Evolutionary conservation across 139 green algal genomes (phyloP).

Genomic region (Prasinococcaceae sp.): DNA sequence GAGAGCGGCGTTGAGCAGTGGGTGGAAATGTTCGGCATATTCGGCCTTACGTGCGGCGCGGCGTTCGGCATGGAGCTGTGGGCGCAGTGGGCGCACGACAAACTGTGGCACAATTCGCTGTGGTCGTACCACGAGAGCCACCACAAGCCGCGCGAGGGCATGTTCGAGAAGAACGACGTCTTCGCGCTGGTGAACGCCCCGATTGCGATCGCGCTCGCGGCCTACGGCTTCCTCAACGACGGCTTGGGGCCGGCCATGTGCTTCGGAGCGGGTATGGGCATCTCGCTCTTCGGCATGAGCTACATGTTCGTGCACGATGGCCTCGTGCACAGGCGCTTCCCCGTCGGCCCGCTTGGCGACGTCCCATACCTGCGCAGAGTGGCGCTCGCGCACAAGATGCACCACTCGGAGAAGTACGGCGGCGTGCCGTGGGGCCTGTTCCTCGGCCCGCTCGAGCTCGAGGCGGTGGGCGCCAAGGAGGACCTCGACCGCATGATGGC

Average conservation of each 20-base stretch:
- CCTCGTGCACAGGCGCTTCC: conserved; percentile 84
- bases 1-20: too few species aligned
- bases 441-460: conserved; percentile 70
- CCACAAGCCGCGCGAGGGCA: conserved; percentile 67
- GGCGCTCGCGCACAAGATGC: conserved; percentile 75
- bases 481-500: conserved; percentile 43
- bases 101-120: conserved; percentile 79
- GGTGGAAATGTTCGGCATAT: too few species aligned
- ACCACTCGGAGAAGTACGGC: conserved; percentile 85
- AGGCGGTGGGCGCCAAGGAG: conserved; percentile 36
- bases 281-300: conserved; percentile 88
- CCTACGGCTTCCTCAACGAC: conserved; percentile 78
- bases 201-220: conserved; percentile 72
- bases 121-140: conserved; percentile 39
- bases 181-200: conserved; percentile 83
- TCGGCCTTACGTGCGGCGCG: too few species aligned
- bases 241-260: conserved; percentile 51
- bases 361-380: conserved; percentile 74
- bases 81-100: conserved; percentile 75
- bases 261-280: conserved; percentile 86
- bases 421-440: conserved; percentile 92
- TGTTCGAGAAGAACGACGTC: conserved; percentile 94
- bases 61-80: conserved; percentile 69
- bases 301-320: conserved; percentile 99
- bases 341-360: conserved; percentile 74